phyloP scores from a whole-genome alignment of 2,329 filamentous ascomycete species.

The Penicillium frequentans region DNA sequence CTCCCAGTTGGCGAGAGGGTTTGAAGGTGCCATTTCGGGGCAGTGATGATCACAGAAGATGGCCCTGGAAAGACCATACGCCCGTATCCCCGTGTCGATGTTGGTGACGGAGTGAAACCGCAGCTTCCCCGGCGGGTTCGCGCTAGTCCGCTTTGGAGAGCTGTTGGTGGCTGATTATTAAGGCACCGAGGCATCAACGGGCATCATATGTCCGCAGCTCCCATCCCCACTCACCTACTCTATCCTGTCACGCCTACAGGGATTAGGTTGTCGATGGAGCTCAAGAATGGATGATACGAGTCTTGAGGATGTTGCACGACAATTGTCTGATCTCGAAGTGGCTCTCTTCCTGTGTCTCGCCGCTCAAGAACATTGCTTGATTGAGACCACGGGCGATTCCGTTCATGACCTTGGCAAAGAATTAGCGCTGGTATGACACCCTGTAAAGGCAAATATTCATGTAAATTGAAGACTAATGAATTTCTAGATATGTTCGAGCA shows the following conservation, averaged over 20 bases:
- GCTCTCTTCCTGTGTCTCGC: conserved; percentile 80
- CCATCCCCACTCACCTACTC: conserved; percentile 5
- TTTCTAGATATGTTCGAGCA: conserved; percentile 62
- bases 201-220: conserved; percentile 1
- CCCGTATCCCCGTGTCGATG: conserved; percentile 17
- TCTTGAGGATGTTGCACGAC: conserved; percentile 69
- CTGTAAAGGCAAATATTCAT: neutral
- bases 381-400: conserved; percentile 66
- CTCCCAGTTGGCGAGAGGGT: conserved; percentile 89
- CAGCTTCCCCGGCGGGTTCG: conserved; percentile 2
- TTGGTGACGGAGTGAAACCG: conserved; percentile 13
- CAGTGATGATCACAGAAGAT: conserved; percentile 9
- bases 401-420: conserved; percentile 72
- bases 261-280: conserved; percentile 1
- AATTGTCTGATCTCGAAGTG: conserved; percentile 83
- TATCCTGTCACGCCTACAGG: neutral
- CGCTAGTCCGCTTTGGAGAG: conserved; percentile 12
- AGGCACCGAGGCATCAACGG: conserved; percentile 11
- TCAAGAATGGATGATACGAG: conserved; percentile 59
- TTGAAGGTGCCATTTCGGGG: conserved; percentile 48
- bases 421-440: conserved; percentile 61
- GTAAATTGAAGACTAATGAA: neutral
- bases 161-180: neutral
- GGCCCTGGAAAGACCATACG: conserved; percentile 13
- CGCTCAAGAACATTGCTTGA: conserved; percentile 81